Base-by-base conservation (phyloP, 352 stramenopile species). In the Pythium aristosporum region DNA sequence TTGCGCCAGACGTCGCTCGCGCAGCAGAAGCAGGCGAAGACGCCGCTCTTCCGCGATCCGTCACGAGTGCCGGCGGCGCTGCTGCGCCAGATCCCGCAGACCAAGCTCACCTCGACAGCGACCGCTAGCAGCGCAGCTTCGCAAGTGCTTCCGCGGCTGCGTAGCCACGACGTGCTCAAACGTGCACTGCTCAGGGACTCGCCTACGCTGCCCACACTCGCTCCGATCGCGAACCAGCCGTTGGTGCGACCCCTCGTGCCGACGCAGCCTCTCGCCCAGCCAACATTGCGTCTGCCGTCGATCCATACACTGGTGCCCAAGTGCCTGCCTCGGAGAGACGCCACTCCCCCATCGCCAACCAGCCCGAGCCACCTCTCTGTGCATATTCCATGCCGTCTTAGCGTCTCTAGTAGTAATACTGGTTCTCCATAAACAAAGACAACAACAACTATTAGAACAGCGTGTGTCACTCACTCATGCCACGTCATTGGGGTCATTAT, bases 11-110 rank as follows among this genome's bases (percentile, higher is more conserved):
- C 55, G 12, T 62, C 55, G 44, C 43, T 62, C 21, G 23, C 13
- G 12, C 55, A 62, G 32, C 55, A 43, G 39, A 62, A 53, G 42
- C 55, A 62, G 21, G 7, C 36, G 36, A 54, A 60, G 53, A 60
- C 55, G 32, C 55, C 54, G 28, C 44, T 62, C 10, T 62, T 62
- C 32, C 42, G 55, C 15, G 55, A 62, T 20, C 55, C 55, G 42
- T 62, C 55, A 30, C 55, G 55, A 11, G 55, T 62, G 55, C 55
- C 55, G 10, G 55, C 55, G 42, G 42, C 55, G 42, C 43, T 62
- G 44, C 55, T 62, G 53, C 55, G 55, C 30, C 55, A 62, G 12
- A n/a, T 54, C 20, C 55, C 55, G n/a, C 55, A 54, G n/a, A 43
- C 42, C 41, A 39, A 42, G 32, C 30, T 34, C 25, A 28, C 4